Evolutionary conservation across 768 basidiomycete species (phyloP).

Genomic region (Boletus rubroflammeus): DNA sequence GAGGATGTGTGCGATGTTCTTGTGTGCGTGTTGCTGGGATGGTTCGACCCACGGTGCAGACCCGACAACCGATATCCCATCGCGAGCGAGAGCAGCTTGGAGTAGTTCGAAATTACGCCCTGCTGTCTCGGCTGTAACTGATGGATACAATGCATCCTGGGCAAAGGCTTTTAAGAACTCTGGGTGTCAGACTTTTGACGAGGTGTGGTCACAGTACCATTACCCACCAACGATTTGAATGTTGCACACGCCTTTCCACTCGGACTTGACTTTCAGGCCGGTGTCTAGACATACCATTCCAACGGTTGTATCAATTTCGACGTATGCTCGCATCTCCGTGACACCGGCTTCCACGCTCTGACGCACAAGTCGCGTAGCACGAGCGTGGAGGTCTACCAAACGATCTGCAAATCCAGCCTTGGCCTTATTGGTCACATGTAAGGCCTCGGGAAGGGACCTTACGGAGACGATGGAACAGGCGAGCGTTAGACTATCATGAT

Average conservation of each 20-base stretch:
- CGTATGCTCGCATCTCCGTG: slow-evolving; percentile 64
- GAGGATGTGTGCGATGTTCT: slow-evolving; percentile 53
- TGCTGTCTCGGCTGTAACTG: slow-evolving; percentile 31
- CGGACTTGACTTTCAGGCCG: slow-evolving; percentile 45
- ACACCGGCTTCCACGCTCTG: slow-evolving; percentile 61
- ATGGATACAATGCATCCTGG: slow-evolving; percentile 54
- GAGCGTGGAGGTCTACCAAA: slow-evolving; percentile 43
- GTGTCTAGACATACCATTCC: slow-evolving; percentile 51
- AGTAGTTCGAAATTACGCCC: slow-evolving; percentile 48
- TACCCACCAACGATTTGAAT: slow-evolving; percentile 54
- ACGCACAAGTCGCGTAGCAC: slow-evolving; percentile 51
- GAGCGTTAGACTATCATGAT: neutral
- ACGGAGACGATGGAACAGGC: neutral
- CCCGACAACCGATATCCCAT: slow-evolving; percentile 50
- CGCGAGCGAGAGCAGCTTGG: slow-evolving; percentile 35
- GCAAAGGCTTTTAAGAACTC: slow-evolving; percentile 49
- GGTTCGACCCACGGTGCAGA: slow-evolving; percentile 67
- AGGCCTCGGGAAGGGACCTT: slow-evolving; percentile 56
- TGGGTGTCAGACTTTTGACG: neutral
- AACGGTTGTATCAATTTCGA: slow-evolving; percentile 59
- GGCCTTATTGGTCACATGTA: slow-evolving; percentile 47
- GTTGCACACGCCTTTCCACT: slow-evolving; percentile 46
- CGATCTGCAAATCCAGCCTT: slow-evolving; percentile 47
- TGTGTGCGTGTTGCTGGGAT: slow-evolving; percentile 42
- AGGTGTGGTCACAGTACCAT: neutral